A percentile compares a stretch with the other conserved stretches of the same genome.
These are phyloP conservation scores for Davidsoniella neocaledoniae DNA, from an alignment of 2,329 filamentous ascomycete genomes.

Conservation along the genomic window DNA sequence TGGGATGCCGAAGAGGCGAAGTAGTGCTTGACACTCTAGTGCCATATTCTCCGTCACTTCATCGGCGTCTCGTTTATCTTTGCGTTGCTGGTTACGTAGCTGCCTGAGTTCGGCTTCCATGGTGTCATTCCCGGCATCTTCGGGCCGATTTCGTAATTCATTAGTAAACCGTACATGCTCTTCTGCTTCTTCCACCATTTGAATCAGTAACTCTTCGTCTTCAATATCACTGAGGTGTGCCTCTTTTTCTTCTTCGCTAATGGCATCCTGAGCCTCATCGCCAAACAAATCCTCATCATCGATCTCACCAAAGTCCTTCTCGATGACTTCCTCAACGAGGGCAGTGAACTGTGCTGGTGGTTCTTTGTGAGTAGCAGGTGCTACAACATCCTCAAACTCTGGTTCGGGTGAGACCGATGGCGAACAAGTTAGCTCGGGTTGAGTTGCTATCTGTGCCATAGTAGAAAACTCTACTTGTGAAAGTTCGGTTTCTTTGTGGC, in stretches of 20 bases:
- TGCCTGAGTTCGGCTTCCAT: slow-evolving; percentile 81
- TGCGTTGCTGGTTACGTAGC: slow-evolving; percentile 85
- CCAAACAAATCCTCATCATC: slow-evolving; percentile 28
- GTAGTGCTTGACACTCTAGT: slow-evolving; percentile 78
- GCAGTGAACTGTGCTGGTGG: background rate
- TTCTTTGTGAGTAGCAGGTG: slow-evolving; percentile 13
- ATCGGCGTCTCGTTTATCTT: slow-evolving; percentile 86
- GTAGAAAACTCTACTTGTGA: no score
- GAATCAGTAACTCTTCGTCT: slow-evolving; percentile 74
- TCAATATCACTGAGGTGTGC: slow-evolving; percentile 77
- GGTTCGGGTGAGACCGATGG: slow-evolving; percentile 15
- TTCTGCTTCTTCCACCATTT: slow-evolving; percentile 78
- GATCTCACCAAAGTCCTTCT: slow-evolving; percentile 3
- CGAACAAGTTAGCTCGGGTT: no score
- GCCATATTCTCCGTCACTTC: slow-evolving; percentile 96
- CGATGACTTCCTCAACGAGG: no score
- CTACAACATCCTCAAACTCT: slow-evolving; percentile 25
- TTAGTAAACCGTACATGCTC: slow-evolving; percentile 89
- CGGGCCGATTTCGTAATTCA: slow-evolving; percentile 61
- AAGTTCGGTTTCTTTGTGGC: no score
- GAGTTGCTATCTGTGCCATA: no score
- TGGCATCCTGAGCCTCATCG: slow-evolving; percentile 17
- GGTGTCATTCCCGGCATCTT: slow-evolving; percentile 52
- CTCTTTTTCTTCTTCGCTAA: slow-evolving; percentile 21
- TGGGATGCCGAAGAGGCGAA: slow-evolving; percentile 80